phyloP scores from a whole-genome alignment of 495 filamentous ascomycete species.

The Penicillium parvum region DNA sequence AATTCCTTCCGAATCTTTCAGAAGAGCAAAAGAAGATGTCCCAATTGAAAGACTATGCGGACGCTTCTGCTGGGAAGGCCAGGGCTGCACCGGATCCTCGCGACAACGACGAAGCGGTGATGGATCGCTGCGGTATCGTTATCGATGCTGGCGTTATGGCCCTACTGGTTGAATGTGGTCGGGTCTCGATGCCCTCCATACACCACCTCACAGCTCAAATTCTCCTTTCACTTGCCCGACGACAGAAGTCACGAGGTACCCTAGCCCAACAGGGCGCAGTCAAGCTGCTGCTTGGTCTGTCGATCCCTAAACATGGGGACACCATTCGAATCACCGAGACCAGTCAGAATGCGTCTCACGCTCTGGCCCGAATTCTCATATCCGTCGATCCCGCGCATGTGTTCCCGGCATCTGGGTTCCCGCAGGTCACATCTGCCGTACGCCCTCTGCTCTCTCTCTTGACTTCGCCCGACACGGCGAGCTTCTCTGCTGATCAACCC shows the following conservation, averaged over 20 bases:
- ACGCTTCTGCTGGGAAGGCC: constrained; percentile 59
- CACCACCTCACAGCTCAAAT: constrained; percentile 65
- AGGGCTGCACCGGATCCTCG: constrained; percentile 58
- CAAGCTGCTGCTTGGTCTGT: constrained; percentile 70
- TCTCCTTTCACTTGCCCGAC: constrained; percentile 68
- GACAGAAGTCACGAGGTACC: constrained; percentile 63
- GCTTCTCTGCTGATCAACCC: constrained; percentile 51
- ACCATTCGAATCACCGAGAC: constrained; percentile 37
- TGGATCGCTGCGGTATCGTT: constrained; percentile 68
- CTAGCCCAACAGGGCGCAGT: constrained; percentile 90
- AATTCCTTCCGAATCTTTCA: constrained; percentile 70
- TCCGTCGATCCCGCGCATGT: constrained; percentile 81
- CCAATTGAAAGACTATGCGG: constrained; percentile 89
- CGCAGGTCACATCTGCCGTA: constrained; percentile 70
- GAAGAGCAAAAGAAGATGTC: constrained; percentile 89
- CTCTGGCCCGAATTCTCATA: constrained; percentile 87
- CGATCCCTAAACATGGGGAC: constrained; percentile 51
- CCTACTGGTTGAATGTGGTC: constrained; percentile 65
- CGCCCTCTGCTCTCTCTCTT: constrained; percentile 74
- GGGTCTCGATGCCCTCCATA: constrained; percentile 60
- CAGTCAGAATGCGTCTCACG: constrained; percentile 68
- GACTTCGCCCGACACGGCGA: constrained; percentile 38
- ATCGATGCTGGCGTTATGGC: constrained; percentile 73
- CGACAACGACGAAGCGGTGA: constrained; percentile 69
- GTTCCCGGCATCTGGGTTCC: constrained; percentile 71